These are phyloP conservation scores for Lentinula detonsa DNA, from an alignment of 768 basidiomycete species.

Conservation along the genomic window DNA sequence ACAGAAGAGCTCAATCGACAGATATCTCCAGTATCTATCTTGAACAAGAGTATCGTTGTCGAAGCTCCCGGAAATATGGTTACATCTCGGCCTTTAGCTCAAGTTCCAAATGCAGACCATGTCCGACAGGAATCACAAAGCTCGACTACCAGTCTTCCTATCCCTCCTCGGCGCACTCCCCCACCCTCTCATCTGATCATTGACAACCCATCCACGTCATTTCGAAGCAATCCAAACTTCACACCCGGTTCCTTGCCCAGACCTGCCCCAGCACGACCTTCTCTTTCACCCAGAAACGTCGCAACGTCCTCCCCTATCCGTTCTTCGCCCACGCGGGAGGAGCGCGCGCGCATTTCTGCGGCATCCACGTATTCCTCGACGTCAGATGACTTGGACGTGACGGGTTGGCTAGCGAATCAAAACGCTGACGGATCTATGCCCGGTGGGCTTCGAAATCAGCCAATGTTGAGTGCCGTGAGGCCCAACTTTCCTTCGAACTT, in stretches of 20 bases:
- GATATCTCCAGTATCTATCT: slow-evolving; percentile 19
- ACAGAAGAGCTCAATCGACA: slow-evolving; percentile 17
- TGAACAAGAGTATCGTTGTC: slow-evolving; percentile 16
- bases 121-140: slow-evolving; percentile 18
- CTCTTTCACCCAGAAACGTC: not conserved
- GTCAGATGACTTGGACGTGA: slow-evolving; percentile 11
- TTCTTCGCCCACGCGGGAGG: not conserved
- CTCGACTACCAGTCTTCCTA: slow-evolving; percentile 25
- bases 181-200: slow-evolving; percentile 12
- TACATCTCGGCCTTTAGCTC: slow-evolving; percentile 1
- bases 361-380: slow-evolving; percentile 1
- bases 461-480: slow-evolving; percentile 11
- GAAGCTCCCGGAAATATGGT: slow-evolving; percentile 10
- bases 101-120: slow-evolving; percentile 11
- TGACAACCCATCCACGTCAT: not conserved
- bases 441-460: slow-evolving; percentile 11
- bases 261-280: not conserved
- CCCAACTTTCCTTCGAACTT: slow-evolving; percentile 6
- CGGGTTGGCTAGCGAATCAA: slow-evolving; percentile 14
- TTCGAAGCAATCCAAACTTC: not conserved
- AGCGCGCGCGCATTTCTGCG: not conserved
- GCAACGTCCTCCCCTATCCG: not conserved
- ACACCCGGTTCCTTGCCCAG: not conserved
- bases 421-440: slow-evolving; percentile 17
- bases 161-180: slow-evolving; percentile 27